Conservation (phyloP, 2,329 filamentous ascomycete species). For the Cadophora malorum region DNA sequence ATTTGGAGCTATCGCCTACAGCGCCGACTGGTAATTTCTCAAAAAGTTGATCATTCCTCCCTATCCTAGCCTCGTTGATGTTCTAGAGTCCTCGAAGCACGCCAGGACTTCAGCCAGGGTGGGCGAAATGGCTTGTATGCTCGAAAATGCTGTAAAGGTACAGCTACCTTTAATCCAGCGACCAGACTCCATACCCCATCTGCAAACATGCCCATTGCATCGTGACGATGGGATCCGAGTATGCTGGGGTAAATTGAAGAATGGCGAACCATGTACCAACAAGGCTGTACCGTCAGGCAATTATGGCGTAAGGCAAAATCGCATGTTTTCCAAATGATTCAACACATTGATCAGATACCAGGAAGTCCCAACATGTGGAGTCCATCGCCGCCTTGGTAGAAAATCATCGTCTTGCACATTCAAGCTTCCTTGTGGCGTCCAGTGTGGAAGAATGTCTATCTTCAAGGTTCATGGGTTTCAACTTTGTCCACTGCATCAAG, state of each 20-base stretch:
- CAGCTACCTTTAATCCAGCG: not conserved
- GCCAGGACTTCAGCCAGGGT: not conserved
- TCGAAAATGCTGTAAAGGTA: not conserved
- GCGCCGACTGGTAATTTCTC: not conserved
- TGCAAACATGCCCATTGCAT: constrained; percentile 4
- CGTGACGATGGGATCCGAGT: not conserved
- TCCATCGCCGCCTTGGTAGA: not conserved
- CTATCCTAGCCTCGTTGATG: not conserved
- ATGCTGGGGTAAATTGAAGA: not conserved
- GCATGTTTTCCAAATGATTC: not conserved
- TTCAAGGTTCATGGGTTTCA: constrained; percentile 30
- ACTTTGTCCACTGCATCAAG: constrained; percentile 27
- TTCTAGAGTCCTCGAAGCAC: not conserved
- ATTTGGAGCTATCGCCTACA: no score
- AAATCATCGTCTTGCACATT: constrained; percentile 22
- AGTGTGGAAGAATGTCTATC: constrained; percentile 29
- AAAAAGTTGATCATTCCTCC: not conserved
- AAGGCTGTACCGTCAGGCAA: not conserved
- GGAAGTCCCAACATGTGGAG: constrained; percentile 4
- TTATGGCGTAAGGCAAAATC: not conserved
- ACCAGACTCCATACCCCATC: not conserved
- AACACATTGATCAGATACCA: not conserved
- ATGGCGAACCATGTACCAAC: not conserved
- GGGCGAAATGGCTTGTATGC: not conserved
- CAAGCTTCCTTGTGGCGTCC: constrained; percentile 28